Evolutionary conservation across 768 basidiomycete species (phyloP).

Genomic region (Naematelia aurantialba): DNA sequence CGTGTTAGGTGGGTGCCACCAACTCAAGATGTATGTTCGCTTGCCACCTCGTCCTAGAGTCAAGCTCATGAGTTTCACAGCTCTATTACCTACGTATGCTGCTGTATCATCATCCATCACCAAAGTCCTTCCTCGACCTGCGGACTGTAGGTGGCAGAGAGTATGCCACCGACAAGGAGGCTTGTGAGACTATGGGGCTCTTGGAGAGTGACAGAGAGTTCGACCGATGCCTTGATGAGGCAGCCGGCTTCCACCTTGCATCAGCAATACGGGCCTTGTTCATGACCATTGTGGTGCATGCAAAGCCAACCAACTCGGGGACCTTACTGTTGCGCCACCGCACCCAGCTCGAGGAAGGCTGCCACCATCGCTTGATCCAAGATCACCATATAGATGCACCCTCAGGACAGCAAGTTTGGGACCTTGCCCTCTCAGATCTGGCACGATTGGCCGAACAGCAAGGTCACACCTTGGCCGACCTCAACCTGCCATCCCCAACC

Average conservation of each 20-base stretch:
- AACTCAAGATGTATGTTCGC: background rate
- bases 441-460: slow-evolving; percentile 39
- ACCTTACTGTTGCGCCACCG: background rate
- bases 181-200: slow-evolving; percentile 54
- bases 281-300: slow-evolving; percentile 51
- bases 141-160: slow-evolving; percentile 16
- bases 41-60: background rate
- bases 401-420: slow-evolving; percentile 49
- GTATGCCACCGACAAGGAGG: slow-evolving; percentile 51
- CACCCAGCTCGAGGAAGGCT: background rate
- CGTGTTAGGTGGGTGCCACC: background rate
- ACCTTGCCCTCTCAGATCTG: slow-evolving; percentile 55
- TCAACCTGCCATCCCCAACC: slow-evolving; percentile 5
- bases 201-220: slow-evolving; percentile 55
- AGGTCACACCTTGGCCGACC: slow-evolving; percentile 36
- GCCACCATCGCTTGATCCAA: background rate
- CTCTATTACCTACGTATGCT: slow-evolving; percentile 53
- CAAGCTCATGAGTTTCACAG: background rate
- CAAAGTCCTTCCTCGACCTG: slow-evolving; percentile 41
- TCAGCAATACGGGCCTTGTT: slow-evolving; percentile 51
- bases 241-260: slow-evolving; percentile 52
- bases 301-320: background rate
- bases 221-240: slow-evolving; percentile 53
- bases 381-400: slow-evolving; percentile 20
- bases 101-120: slow-evolving; percentile 52